Percentiles rank a stretch among this genome's conserved stretches.
These are phyloP conservation scores for Dentipellis sp. DNA, from an alignment of 768 basidiomycete genomes.

Conservation along the genomic window DNA sequence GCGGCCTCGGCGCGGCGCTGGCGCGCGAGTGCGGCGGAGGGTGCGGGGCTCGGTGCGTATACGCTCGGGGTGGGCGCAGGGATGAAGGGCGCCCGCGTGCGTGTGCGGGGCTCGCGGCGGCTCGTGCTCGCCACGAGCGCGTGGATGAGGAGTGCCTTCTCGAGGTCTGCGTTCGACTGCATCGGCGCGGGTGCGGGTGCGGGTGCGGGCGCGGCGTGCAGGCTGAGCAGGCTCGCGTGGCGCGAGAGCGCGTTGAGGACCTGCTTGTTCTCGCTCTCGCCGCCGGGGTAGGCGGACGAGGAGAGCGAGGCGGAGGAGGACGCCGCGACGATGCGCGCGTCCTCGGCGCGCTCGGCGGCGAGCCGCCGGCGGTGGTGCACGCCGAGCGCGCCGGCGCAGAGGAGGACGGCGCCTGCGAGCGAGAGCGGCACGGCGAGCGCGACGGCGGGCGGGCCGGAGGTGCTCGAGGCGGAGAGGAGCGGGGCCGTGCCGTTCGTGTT, in stretches of 20 bases:
- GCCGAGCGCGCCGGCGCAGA: slow-evolving; percentile 18
- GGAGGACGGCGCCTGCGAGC: slow-evolving; percentile 21
- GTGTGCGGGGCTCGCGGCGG: slow-evolving; percentile 2
- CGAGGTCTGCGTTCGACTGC: slow-evolving; percentile 1
- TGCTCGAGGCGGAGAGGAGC: slow-evolving; percentile 14
- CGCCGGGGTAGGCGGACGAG: background rate
- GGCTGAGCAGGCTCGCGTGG: background rate
- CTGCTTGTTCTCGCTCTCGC: background rate
- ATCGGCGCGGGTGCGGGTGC: background rate
- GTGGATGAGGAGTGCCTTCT: slow-evolving; percentile 10
- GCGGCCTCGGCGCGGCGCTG: too few species aligned
- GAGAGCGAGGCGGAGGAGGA: background rate
- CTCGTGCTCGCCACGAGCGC: background rate
- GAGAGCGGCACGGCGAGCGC: slow-evolving; percentile 27
- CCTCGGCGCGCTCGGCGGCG: slow-evolving; percentile 14
- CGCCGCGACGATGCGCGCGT: background rate
- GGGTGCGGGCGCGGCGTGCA: background rate
- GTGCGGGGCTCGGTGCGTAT: background rate
- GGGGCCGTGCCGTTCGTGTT: background rate
- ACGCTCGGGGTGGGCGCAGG: background rate
- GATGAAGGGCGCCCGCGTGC: background rate
- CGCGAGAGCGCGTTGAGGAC: background rate
- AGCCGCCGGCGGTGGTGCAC: slow-evolving; percentile 21
- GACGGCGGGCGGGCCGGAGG: slow-evolving; percentile 19
- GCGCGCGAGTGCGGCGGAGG: background rate